Evolutionary conservation across 371 early-diverging fungal genomes (phyloP), one percentile per base, ranked within the genome.

Genomic region (Mucor sp.): DNA sequence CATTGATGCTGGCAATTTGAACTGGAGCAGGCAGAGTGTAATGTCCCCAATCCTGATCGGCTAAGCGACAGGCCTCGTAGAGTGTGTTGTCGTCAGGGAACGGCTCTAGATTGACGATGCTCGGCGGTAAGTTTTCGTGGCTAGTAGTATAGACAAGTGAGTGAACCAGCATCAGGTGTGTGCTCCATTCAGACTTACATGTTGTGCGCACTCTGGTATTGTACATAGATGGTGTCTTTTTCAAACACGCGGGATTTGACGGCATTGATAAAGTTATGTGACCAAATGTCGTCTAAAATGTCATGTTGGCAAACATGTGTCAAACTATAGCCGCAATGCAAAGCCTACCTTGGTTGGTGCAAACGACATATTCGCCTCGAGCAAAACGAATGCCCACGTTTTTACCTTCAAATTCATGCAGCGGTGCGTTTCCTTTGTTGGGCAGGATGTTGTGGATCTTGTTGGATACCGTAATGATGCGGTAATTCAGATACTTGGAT

Each of bases 331-430:
- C 33, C 33, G 3, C 8, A 7, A 33, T 33, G 4, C 14, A 37
- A 37, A 37, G 8, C 32, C 50, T 75, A 79, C 82, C 82, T 81
- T 81, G 82, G 43, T 81, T 81, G 32, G 82, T 81, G 27, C 79
- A 79, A 19, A 79, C 73, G 33, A 81, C 50, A 23, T 64, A 81
- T 69, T 81, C 77, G 43, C 82, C 82, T 11, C 82, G 74, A 43
- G 82, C 82, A 61, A 79, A 81, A 0, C 82, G 75, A 58, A 81
- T 79, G 30, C 82, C 82, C 11, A 79, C 75, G 39, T 81, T 81
- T 66, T 79, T 81, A 17, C 82, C 82, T 55, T 81, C 82, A 33
- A 81, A 81, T 67, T 81, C 82, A 63, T 79, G 82, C 53, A 79
- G 50, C 7, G 82, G 82, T 0, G 82, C 75, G 60, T 75, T 69